Percentiles rank a stretch among this genome's conserved stretches.
Conservation (phyloP, 2,329 filamentous ascomycete genomes). For the Trichophyton schoenleinii region DNA sequence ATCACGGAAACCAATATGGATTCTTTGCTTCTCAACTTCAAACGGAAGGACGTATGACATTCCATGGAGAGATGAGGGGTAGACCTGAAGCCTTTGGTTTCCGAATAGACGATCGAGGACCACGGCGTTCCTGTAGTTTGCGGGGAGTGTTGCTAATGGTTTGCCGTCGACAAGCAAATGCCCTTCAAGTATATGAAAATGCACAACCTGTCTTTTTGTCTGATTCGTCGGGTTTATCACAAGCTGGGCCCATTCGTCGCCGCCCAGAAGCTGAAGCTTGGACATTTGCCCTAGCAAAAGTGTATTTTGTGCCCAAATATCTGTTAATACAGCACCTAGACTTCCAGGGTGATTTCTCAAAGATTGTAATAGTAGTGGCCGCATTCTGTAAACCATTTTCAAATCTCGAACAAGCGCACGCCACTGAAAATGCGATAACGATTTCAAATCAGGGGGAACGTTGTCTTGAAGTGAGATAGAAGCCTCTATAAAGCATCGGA, state of each 20-base stretch:
- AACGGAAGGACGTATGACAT: conserved; percentile 18
- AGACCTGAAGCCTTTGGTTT: conserved; percentile 7
- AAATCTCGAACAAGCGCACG: conserved; percentile 37
- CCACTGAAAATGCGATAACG: conserved; percentile 24
- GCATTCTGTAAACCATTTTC: conserved; percentile 32
- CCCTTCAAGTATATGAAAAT: conserved; percentile 24
- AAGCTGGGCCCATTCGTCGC: conserved; percentile 1
- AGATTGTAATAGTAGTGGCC: conserved; percentile 23
- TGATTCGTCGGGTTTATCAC: background rate
- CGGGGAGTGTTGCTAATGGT: conserved; percentile 21
- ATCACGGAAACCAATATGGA: conserved; percentile 14
- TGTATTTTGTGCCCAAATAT: conserved; percentile 31
- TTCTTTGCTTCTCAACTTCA: conserved; percentile 21
- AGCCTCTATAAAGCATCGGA: conserved; percentile 9
- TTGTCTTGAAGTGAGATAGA: conserved; percentile 36
- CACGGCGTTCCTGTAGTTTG: conserved; percentile 16
- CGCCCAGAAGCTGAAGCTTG: background rate
- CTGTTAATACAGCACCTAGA: conserved; percentile 27
- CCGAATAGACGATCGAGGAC: conserved; percentile 20
- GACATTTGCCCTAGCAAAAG: background rate
- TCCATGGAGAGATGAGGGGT: conserved; percentile 19
- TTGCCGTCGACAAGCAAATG: conserved; percentile 23
- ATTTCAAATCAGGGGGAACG: conserved; percentile 23
- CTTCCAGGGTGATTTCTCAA: conserved; percentile 20
- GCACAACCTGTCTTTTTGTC: conserved; percentile 8